Conservation (phyloP, 2,329 filamentous ascomycete genomes). For the Beauveria scarabaeidicola region DNA sequence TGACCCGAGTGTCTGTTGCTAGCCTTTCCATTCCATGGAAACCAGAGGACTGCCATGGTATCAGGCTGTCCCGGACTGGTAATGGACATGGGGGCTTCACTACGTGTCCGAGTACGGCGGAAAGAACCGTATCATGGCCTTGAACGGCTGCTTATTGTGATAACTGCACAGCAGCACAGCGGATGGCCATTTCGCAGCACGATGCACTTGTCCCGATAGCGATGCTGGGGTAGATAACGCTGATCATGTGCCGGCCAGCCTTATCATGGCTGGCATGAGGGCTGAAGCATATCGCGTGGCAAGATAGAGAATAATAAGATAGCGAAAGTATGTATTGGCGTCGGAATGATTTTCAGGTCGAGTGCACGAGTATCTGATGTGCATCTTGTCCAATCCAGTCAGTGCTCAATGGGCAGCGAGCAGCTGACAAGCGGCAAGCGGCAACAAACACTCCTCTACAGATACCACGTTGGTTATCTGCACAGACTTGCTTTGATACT, state of each 20-base stretch:
- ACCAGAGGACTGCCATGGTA: neutral
- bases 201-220: conserved; percentile 2
- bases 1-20: neutral
- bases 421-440: neutral
- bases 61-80: neutral
- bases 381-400: neutral
- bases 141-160: neutral
- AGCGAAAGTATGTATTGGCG: neutral
- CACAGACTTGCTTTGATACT: neutral
- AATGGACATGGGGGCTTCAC: neutral
- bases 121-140: conserved; percentile 7
- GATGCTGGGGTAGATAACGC: conserved; percentile 7
- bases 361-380: neutral
- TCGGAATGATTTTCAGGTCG: neutral
- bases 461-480: neutral
- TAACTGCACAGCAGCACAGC: neutral
- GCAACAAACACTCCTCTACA: neutral
- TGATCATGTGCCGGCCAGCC: neutral
- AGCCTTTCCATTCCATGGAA: neutral
- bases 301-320: neutral
- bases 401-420: neutral
- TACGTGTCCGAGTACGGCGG: neutral
- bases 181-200: neutral
- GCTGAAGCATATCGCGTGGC: neutral
- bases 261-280: conserved; percentile 5